phyloP scores from a whole-genome alignment of 345 rosid genomes.

The Heritiera littoralis region DNA sequence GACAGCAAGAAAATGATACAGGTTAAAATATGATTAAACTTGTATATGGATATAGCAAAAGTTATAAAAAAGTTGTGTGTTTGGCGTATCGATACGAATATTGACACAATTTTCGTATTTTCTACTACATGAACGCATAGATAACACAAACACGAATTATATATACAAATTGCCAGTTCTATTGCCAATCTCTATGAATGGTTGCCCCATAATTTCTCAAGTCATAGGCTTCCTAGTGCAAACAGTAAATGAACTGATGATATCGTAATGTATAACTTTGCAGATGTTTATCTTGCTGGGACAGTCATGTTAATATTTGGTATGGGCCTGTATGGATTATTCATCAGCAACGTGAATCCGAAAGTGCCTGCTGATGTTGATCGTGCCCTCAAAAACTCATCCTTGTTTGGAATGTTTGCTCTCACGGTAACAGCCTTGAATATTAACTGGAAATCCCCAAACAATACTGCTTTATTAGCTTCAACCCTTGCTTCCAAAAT shows the following conservation, averaged over 20 bases:
- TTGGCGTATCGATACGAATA: too few relatives aligned
- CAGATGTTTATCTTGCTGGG: constrained; percentile 95
- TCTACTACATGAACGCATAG: too few relatives aligned
- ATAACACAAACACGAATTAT: too few relatives aligned
- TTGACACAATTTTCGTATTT: too few relatives aligned
- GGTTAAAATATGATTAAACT: too few relatives aligned
- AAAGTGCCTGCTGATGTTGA: constrained; percentile 47
- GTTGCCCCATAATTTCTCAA: background rate
- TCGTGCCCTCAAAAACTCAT: constrained; percentile 82
- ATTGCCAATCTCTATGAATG: background rate
- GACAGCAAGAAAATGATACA: too few relatives aligned
- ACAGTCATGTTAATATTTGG: constrained; percentile 95
- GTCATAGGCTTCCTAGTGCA: background rate
- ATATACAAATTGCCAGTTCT: too few relatives aligned
- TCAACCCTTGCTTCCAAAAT: background rate
- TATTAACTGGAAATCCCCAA: background rate
- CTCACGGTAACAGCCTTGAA: constrained; percentile 49
- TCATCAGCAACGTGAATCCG: constrained; percentile 65
- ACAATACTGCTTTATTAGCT: background rate
- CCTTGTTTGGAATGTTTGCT: constrained; percentile 95
- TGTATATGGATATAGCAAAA: too few relatives aligned
- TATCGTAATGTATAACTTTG: constrained; percentile 17
- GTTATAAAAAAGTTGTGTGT: too few relatives aligned
- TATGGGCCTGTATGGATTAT: constrained; percentile 90
- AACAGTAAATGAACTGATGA: background rate